phyloP scores from a whole-genome alignment of 2,329 filamentous ascomycete species.

The Neonectria hederae region DNA sequence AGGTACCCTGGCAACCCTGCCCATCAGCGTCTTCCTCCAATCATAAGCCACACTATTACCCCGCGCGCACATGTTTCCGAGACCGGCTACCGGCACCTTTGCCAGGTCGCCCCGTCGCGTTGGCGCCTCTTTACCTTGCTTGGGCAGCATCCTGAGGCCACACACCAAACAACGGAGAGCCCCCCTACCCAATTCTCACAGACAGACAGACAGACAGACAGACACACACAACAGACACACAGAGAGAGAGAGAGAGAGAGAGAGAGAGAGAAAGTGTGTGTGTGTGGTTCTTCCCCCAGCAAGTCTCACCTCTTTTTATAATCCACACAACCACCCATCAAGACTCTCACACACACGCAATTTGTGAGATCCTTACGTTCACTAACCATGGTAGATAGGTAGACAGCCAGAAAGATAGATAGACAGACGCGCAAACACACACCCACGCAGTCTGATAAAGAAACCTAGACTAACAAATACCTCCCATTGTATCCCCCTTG shows the following conservation, averaged over 20 bases:
- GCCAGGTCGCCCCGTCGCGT: conserved; percentile 26
- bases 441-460: conserved; percentile 6
- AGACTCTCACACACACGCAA: conserved; percentile 6
- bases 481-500: background rate
- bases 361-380: conserved; percentile 10
- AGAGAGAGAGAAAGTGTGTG: too few species aligned
- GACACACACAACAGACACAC: background rate
- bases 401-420: background rate
- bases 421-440: background rate
- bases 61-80: conserved; percentile 43
- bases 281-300: too few species aligned
- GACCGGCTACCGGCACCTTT: conserved; percentile 40
- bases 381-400: background rate
- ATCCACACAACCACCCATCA: conserved; percentile 23
- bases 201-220: background rate
- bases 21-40: conserved; percentile 29
- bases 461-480: conserved; percentile 2
- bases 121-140: conserved; percentile 24
- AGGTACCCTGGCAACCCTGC: background rate
- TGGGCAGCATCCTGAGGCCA: background rate
- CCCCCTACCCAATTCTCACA: background rate
- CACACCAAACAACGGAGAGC: background rate
- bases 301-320: background rate
- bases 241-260: too few species aligned
- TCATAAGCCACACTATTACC: conserved; percentile 33